These are phyloP conservation scores for Leishmania arabica DNA, from an alignment of 208 protist species.

Conservation along the genomic window DNA sequence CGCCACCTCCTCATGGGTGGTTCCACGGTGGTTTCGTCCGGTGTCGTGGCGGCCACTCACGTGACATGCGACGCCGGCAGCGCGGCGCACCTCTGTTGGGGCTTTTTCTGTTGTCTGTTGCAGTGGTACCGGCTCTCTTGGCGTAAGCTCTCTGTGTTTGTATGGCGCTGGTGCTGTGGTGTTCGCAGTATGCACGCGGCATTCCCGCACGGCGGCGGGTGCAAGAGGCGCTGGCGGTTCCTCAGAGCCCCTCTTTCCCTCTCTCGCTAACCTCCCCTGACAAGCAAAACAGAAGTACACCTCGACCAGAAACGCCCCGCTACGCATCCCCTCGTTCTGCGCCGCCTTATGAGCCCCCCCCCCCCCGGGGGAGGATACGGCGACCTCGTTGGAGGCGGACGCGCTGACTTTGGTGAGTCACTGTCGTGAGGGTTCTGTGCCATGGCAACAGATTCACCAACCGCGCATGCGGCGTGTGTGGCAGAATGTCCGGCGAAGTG, in stretches of 20 bases:
- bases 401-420: background rate
- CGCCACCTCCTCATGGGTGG: background rate
- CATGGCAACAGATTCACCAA: background rate
- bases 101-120: background rate
- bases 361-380: no score
- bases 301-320: background rate
- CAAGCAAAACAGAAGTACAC: background rate
- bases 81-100: background rate
- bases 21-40: background rate
- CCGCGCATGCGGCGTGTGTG: background rate
- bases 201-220: background rate
- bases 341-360: background rate
- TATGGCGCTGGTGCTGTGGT: constrained; percentile 2
- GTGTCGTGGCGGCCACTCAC: background rate
- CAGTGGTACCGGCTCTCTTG: background rate
- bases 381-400: background rate
- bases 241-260: background rate
- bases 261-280: background rate
- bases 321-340: background rate
- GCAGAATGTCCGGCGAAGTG: no score
- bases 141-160: background rate
- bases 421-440: background rate
- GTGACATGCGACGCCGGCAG: background rate
- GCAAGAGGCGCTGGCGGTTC: background rate
- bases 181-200: background rate